Base-by-base conservation (phyloP, 805 yeast genomes). In the Kluyveromyces dobzhanskii region DNA sequence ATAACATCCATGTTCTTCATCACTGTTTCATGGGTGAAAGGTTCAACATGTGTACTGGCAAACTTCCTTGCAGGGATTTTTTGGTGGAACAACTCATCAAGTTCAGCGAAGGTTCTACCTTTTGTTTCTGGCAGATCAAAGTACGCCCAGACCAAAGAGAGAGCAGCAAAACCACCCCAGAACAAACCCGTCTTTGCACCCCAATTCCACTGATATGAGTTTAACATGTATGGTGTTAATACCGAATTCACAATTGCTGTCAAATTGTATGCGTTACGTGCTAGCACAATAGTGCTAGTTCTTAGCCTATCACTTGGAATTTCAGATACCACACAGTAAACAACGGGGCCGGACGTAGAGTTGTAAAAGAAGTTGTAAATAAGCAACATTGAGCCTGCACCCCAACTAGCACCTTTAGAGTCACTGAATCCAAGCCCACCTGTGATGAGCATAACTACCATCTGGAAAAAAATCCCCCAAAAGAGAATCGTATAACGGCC, bases 91-190 rank as follows among this genome's bases (percentile, higher is more conserved):
- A 78, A 58, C 38, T 62, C 59, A 56, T 77, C 83, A 51, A 78
- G 61, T 50, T 78, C 83, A 36, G 76, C 78, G 51, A 64, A 76
- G 0, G 82, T 73, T 54, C 78, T 66, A 35, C 68, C 70, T 46
- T 65, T 65, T 19, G 81, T 72, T 54, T 78, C 85, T 8, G 85
- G 84, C 36, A 76, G 61, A 37, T 72, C 68, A 55, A 73, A 69
- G 55, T 59, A 68, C 25, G 65, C 57, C 75, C 76, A 73, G 27
- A 60, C 44, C 5, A 66, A 30, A 18, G 64, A 49, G 12, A 59
- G 18, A 10, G 54, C 35, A 27, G 58, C 54, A 13, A 56, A 47
- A 0, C 62, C 72, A 28, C 62, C 67, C 65, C 72, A 64, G 41
- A 72, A 59, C 48, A 67, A 70, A 2, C 68, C 75, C 25, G 73